Evolutionary conservation across 768 basidiomycete genomes (phyloP).

Genomic region (Agrocybe pediades): DNA sequence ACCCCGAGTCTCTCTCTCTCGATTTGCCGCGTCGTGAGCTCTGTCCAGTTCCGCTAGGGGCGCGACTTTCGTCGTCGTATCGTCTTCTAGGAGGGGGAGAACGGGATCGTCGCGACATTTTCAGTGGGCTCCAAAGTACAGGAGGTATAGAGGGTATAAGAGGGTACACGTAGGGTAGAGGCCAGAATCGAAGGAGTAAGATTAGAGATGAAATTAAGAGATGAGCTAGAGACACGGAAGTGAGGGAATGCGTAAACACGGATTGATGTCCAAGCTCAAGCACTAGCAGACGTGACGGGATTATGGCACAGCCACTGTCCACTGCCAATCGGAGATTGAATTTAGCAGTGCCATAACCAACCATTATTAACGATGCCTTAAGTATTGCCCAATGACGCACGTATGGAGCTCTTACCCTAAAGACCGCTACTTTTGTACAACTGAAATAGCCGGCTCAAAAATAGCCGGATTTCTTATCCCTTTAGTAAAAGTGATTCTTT

Average conservation of each 20-base stretch:
- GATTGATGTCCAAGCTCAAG: too few relatives aligned
- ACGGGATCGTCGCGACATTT: slow-evolving; percentile 23
- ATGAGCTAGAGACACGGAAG: too few relatives aligned
- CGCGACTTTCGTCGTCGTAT: slow-evolving; percentile 7
- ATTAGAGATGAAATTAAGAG: background rate
- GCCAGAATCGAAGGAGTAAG: background rate
- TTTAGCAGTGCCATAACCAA: background rate
- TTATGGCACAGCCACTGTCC: background rate
- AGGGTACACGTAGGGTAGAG: too few relatives aligned
- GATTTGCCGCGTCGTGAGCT: slow-evolving; percentile 10
- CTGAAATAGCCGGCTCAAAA: slow-evolving; percentile 3
- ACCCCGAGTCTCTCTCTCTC: slow-evolving; percentile 2
- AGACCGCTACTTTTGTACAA: slow-evolving; percentile 4
- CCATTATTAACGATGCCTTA: background rate
- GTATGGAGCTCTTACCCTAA: slow-evolving; percentile 8
- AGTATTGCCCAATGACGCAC: too few relatives aligned
- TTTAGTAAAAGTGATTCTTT: background rate
- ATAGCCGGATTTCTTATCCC: background rate
- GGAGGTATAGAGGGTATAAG: too few relatives aligned
- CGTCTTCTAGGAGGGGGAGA: slow-evolving; percentile 12
- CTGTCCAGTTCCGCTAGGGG: slow-evolving; percentile 1
- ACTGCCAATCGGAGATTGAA: background rate
- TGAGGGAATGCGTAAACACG: too few relatives aligned
- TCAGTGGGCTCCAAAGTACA: too few relatives aligned
- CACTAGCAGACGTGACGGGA: too few relatives aligned